Conservation (phyloP, 345 rosid genomes). For the Alliaria petiolata region DNA sequence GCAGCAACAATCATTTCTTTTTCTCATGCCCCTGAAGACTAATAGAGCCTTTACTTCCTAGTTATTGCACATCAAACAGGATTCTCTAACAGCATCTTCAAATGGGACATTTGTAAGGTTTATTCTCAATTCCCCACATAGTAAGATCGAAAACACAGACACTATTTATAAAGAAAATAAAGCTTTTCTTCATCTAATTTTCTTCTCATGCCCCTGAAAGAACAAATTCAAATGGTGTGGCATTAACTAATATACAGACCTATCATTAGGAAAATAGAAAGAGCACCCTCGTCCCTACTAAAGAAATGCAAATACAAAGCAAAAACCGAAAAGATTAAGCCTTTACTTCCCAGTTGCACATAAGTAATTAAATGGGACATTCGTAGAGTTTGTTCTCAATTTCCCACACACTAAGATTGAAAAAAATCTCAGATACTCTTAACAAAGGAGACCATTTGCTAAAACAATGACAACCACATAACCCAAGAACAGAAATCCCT, state of each 20-base stretch:
- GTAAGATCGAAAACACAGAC: no score
- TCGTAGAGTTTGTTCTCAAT: background rate
- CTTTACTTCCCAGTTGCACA: background rate
- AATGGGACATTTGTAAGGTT: no score
- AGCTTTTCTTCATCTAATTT: no score
- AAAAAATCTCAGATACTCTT: background rate
- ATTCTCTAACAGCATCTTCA: no score
- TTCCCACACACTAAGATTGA: background rate
- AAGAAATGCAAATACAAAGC: no score
- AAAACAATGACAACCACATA: background rate
- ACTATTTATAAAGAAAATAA: no score
- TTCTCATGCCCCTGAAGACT: background rate
- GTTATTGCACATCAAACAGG: no score
- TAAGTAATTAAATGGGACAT: no score
- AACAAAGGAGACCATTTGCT: background rate
- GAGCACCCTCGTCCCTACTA: background rate
- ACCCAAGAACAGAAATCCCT: background rate
- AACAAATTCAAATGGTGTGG: background rate
- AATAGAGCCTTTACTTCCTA: no score
- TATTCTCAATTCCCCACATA: no score
- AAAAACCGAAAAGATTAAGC: background rate
- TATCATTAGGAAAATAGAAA: background rate
- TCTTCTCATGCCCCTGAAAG: no score
- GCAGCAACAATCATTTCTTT: constrained; percentile 9
- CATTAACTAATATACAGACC: no score